Percentiles rank a stretch among this genome's conserved stretches.
These are phyloP conservation scores for Penicillium herquei DNA, from an alignment of 495 filamentous ascomycete genomes.

Conservation along the genomic window DNA sequence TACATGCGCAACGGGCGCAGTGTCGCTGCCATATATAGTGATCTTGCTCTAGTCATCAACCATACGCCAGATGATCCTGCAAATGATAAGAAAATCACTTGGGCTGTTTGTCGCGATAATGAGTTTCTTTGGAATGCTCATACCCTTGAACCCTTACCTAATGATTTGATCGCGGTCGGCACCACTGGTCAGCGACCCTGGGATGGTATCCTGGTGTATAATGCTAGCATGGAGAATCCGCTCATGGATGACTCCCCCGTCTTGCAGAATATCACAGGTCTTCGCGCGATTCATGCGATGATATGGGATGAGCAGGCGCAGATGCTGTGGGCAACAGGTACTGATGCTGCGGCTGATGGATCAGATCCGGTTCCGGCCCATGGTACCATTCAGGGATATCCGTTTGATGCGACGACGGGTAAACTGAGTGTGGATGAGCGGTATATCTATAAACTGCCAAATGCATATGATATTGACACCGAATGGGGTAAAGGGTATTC, in stretches of 20 bases:
- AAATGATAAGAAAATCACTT: constrained; percentile 29
- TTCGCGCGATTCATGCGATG: constrained; percentile 29
- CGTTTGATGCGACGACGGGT: constrained; percentile 20
- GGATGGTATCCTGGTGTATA: constrained; percentile 31
- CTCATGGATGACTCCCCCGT: constrained; percentile 25
- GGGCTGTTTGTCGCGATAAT: constrained; percentile 24
- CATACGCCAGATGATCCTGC: constrained; percentile 25
- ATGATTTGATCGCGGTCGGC: constrained; percentile 22
- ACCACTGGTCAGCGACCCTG: constrained; percentile 28
- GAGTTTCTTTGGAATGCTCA: constrained; percentile 26
- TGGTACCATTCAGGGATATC: constrained; percentile 24
- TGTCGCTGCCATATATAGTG: constrained; percentile 26
- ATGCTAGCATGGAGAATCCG: constrained; percentile 20
- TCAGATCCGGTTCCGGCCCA: constrained; percentile 25
- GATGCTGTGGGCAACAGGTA: constrained; percentile 29
- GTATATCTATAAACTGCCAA: constrained; percentile 12
- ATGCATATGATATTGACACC: constrained; percentile 16
- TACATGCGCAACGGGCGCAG: constrained; percentile 23
- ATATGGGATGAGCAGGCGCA: constrained; percentile 31
- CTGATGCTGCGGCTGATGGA: constrained; percentile 29
- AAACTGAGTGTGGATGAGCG: constrained; percentile 16
- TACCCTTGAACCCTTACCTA: constrained; percentile 25
- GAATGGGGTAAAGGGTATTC: constrained; percentile 29
- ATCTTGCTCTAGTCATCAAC: constrained; percentile 25
- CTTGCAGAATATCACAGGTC: constrained; percentile 28